Percentiles rank a stretch among this genome's conserved stretches.
These are phyloP conservation scores for Clitopilus hobsonii DNA, from an alignment of 768 basidiomycete genomes.

Conservation along the genomic window DNA sequence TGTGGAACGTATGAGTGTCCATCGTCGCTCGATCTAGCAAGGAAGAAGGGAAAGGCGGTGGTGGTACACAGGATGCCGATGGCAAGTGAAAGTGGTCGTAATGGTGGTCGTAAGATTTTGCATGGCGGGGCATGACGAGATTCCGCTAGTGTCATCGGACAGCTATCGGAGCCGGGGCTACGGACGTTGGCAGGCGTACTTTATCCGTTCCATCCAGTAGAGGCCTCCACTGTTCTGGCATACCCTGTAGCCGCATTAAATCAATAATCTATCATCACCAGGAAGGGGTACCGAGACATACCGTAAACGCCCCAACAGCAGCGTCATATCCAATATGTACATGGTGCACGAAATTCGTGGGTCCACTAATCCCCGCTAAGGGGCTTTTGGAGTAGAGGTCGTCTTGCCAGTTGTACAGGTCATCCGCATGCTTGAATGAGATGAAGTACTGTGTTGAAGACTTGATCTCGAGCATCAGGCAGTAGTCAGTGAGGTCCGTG, in stretches of 20 bases:
- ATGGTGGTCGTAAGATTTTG: background rate
- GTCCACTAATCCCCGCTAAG: slow-evolving; percentile 21
- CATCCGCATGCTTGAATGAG: slow-evolving; percentile 21
- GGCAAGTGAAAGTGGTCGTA: background rate
- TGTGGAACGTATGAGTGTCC: background rate
- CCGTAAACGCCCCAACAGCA: slow-evolving; percentile 21
- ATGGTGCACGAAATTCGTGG: slow-evolving; percentile 26
- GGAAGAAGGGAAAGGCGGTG: background rate
- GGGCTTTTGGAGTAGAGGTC: slow-evolving; percentile 23
- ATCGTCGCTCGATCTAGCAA: background rate
- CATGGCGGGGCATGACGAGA: background rate
- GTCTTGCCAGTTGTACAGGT: slow-evolving; percentile 26
- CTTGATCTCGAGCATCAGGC: slow-evolving; percentile 11
- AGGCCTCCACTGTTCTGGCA: slow-evolving; percentile 18
- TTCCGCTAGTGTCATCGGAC: background rate
- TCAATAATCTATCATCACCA: background rate
- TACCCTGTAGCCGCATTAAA: slow-evolving; percentile 10
- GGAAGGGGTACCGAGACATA: background rate
- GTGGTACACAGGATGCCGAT: no score
- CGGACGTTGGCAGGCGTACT: no score
- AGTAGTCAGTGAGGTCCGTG: slow-evolving; percentile 8
- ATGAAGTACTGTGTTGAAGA: slow-evolving; percentile 22
- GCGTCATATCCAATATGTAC: slow-evolving; percentile 28
- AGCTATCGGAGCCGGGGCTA: background rate
- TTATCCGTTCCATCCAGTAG: slow-evolving; percentile 5